Conservation (phyloP, 2,329 filamentous ascomycete species). For the Peltaster fructicola region DNA sequence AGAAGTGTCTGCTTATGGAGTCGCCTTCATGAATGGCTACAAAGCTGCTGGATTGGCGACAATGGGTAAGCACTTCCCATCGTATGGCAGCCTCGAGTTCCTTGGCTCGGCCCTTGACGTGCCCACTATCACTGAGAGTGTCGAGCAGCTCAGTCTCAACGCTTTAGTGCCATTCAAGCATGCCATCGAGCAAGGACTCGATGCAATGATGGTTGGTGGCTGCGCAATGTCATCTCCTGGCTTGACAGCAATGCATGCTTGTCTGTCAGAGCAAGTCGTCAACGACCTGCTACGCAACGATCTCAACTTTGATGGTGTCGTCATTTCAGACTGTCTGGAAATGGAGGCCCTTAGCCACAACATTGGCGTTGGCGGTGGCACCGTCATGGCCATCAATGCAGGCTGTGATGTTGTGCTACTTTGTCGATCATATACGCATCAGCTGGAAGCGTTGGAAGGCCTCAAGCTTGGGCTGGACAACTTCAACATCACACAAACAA, state of each 20-base stretch:
- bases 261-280: conserved; percentile 80
- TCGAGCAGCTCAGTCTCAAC: conserved; percentile 83
- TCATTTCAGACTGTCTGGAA: conserved; percentile 86
- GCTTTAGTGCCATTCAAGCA: conserved; percentile 84
- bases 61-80: conserved; percentile 91
- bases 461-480: conserved; percentile 81
- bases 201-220: conserved; percentile 90
- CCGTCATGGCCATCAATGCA: conserved; percentile 92
- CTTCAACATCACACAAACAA: conserved; percentile 64
- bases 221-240: conserved; percentile 83
- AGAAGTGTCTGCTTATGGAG: conserved; percentile 82
- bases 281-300: conserved; percentile 78
- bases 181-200: conserved; percentile 69
- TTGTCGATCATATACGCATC: conserved; percentile 72
- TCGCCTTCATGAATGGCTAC: conserved; percentile 81
- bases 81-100: conserved; percentile 88
- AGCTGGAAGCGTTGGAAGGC: conserved; percentile 80
- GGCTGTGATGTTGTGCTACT: conserved; percentile 84
- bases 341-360: conserved; percentile 95
- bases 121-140: conserved; percentile 83
- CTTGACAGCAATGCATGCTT: conserved; percentile 91
- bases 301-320: conserved; percentile 76
- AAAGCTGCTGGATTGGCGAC: conserved; percentile 78
- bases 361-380: conserved; percentile 90
- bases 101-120: conserved; percentile 80